These are phyloP conservation scores for Glomus cerebriforme DNA, from an alignment of 192 early-diverging fungal species.

Conservation along the genomic window DNA sequence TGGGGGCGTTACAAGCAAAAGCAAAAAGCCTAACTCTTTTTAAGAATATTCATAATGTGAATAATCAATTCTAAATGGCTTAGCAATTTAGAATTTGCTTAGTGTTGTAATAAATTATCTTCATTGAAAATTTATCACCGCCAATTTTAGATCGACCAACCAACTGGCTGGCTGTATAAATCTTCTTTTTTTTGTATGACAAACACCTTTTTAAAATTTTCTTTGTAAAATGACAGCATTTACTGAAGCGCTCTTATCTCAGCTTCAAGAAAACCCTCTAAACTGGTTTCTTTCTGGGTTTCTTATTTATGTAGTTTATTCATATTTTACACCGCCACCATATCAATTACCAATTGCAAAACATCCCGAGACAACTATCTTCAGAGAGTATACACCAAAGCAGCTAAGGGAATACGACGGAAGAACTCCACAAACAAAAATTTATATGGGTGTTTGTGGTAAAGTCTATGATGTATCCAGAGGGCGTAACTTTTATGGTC, in stretches of 20 bases:
- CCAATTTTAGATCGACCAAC: too few species aligned
- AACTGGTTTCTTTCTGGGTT: constrained; percentile 70
- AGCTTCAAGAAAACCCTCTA: constrained; percentile 55
- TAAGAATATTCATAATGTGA: too few species aligned
- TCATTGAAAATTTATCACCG: too few species aligned
- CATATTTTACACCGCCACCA: constrained; percentile 43
- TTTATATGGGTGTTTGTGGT: constrained; percentile 84
- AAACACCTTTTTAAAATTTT: background rate
- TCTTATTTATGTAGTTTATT: constrained; percentile 56
- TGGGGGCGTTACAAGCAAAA: too few species aligned
- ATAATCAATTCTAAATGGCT: too few species aligned
- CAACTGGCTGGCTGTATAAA: too few species aligned
- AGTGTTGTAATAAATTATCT: too few species aligned
- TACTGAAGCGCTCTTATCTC: background rate
- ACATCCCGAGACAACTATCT: constrained; percentile 60
- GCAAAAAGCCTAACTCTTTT: too few species aligned
- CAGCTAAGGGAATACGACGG: constrained; percentile 79
- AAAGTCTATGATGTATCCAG: constrained; percentile 88
- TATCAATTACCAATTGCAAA: constrained; percentile 35
- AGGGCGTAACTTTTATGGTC: constrained; percentile 88
- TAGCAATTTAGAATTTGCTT: too few species aligned
- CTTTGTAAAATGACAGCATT: background rate
- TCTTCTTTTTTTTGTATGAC: background rate
- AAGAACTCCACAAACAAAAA: constrained; percentile 54
- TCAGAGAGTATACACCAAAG: constrained; percentile 76